These are phyloP conservation scores for Durio zibethinus DNA, from an alignment of 345 rosid genomes.

Conservation along the genomic window DNA sequence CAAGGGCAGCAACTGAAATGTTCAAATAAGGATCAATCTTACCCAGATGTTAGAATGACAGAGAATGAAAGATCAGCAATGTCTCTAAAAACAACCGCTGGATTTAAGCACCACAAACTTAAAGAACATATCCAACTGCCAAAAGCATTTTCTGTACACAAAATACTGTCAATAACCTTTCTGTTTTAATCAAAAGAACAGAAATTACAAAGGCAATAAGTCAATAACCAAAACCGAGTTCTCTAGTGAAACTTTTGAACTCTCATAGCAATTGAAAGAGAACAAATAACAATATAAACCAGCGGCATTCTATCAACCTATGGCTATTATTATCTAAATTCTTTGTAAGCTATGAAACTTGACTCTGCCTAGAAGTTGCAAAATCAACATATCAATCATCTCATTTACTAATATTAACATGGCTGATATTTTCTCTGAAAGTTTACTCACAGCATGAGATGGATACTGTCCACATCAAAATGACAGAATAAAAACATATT, in stretches of 20 bases:
- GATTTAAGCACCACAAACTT: conserved; percentile 96
- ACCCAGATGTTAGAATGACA: conserved; percentile 92
- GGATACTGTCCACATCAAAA: not conserved
- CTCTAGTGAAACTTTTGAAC: not conserved
- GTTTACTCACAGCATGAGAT: conserved; percentile 3
- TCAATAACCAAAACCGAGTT: not conserved
- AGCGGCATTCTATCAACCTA: not conserved
- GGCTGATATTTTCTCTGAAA: not conserved
- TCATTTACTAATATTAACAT: not conserved
- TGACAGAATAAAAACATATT: conserved; percentile 15
- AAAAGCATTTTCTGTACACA: conserved; percentile 52
- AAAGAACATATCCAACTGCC: conserved; percentile 61
- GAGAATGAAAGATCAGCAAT: conserved; percentile 83
- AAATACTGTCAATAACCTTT: not conserved
- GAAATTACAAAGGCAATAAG: not conserved
- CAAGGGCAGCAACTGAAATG: not conserved
- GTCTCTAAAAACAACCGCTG: conserved; percentile 91
- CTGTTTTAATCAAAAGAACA: not conserved
- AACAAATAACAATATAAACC: not conserved
- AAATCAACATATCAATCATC: not conserved
- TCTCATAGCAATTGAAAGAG: not conserved
- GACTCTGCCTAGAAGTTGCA: not conserved
- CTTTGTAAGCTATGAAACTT: not conserved
- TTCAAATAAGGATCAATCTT: conserved; percentile 30
- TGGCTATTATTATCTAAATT: not conserved